Evolutionary conservation across 164 flowering plant species (phyloP).

Genomic region (Stephania yunnanensis): DNA sequence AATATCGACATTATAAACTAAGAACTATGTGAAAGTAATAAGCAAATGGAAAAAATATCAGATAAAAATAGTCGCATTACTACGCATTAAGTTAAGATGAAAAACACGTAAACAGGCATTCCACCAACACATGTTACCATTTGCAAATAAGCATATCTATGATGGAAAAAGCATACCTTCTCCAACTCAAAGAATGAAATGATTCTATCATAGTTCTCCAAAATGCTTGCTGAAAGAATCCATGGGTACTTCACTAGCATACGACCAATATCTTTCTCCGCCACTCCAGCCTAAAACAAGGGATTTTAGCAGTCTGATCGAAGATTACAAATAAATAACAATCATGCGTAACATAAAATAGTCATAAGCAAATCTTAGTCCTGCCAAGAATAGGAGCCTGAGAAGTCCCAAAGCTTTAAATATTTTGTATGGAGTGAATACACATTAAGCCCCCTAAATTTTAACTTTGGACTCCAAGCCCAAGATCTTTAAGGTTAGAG

Average conservation of each 20-base stretch:
- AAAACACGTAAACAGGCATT: not conserved
- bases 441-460: not conserved
- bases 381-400: not conserved
- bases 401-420: not conserved
- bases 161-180: constrained; percentile 42
- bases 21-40: not conserved
- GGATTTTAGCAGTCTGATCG: constrained; percentile 7
- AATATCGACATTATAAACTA: not conserved
- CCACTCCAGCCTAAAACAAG: constrained; percentile 39
- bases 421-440: not conserved
- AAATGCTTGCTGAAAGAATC: constrained; percentile 69
- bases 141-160: not conserved
- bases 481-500: not conserved
- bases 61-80: not conserved
- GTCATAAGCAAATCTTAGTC: not conserved
- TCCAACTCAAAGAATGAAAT: constrained; percentile 43
- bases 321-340: not conserved
- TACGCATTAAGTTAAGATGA: not conserved
- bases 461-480: not conserved
- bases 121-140: not conserved
- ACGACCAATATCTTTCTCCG: constrained; percentile 43
- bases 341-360: not conserved
- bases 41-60: no score
- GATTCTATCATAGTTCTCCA: constrained; percentile 51
- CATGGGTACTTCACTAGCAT: constrained; percentile 84